phyloP scores from a whole-genome alignment of 1,284 basidiomycete species.

The Pterulicium gracile region DNA sequence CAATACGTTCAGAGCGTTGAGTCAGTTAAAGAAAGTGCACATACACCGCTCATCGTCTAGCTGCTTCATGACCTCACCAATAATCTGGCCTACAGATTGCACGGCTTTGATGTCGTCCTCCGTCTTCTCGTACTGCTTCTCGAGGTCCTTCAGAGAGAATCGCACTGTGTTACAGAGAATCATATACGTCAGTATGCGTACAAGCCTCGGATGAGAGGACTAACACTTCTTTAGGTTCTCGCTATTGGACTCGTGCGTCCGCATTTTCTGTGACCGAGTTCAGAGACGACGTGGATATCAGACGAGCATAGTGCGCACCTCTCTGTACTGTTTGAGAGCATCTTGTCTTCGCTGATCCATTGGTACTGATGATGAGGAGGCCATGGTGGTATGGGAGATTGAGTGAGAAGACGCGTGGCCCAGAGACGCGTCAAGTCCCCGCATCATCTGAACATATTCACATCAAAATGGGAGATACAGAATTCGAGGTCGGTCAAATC shows the following conservation, averaged over 20 bases:
- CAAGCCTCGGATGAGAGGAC: slow-evolving; percentile 19
- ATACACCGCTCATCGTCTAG: slow-evolving; percentile 95
- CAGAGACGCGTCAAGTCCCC: slow-evolving; percentile 20
- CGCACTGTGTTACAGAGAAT: slow-evolving; percentile 37
- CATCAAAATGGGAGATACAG: too few species aligned
- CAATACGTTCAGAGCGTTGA: too few species aligned
- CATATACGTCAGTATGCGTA: neutral
- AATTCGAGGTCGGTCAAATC: neutral
- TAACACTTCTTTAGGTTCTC: slow-evolving; percentile 80
- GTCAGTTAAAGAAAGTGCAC: slow-evolving; percentile 23
- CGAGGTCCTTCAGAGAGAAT: slow-evolving; percentile 79
- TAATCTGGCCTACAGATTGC: slow-evolving; percentile 98
- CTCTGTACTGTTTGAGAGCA: slow-evolving; percentile 59
- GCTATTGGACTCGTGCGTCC: slow-evolving; percentile 73
- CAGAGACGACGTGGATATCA: neutral
- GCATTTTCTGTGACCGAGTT: slow-evolving; percentile 67
- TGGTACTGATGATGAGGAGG: slow-evolving; percentile 42
- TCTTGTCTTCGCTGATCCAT: slow-evolving; percentile 54
- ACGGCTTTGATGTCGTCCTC: slow-evolving; percentile 99
- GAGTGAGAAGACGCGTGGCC: slow-evolving; percentile 31
- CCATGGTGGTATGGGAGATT: slow-evolving; percentile 30
- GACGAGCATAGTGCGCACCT: slow-evolving; percentile 26
- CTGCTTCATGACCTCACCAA: slow-evolving; percentile 98
- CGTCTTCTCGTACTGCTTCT: slow-evolving; percentile 88
- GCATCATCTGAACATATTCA: neutral